Evolutionary conservation across 441 rosid genomes (phyloP).

Genomic region (Cnidoscolus chayamansa): DNA sequence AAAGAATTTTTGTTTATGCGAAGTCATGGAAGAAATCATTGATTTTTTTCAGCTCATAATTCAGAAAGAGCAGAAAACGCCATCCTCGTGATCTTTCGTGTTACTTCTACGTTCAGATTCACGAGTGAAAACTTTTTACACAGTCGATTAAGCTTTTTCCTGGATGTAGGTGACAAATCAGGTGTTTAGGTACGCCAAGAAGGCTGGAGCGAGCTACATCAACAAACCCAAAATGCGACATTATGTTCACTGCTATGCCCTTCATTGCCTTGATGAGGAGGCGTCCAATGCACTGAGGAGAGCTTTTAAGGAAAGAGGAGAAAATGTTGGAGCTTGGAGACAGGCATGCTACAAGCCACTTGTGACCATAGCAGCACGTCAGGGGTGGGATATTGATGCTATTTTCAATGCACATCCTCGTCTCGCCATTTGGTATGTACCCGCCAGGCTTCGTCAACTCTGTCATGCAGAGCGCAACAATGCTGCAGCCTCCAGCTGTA

Average conservation of each 20-base stretch:
- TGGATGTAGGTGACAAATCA: constrained; percentile 77
- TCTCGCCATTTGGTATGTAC: constrained; percentile 88
- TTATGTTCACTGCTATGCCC: constrained; percentile 92
- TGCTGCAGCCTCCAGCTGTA: constrained; percentile 47
- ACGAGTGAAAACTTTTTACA: too few relatives aligned
- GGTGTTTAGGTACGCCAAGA: constrained; percentile 86
- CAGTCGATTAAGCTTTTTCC: neutral
- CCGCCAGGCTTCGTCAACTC: constrained; percentile 94
- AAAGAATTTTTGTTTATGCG: neutral
- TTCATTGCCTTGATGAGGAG: constrained; percentile 84
- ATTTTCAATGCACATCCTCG: constrained; percentile 86
- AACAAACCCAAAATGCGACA: constrained; percentile 99
- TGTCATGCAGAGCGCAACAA: constrained; percentile 71
- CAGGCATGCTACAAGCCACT: constrained; percentile 94
- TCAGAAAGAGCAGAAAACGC: constrained; percentile 6
- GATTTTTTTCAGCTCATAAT: neutral
- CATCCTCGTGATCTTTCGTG: neutral
- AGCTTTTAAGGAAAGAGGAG: constrained; percentile 85
- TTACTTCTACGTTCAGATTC: constrained; percentile 1
- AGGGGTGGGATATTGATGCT: constrained; percentile 92
- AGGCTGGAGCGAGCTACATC: constrained; percentile 87
- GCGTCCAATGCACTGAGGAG: constrained; percentile 69
- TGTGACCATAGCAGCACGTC: constrained; percentile 69
- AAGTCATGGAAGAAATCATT: neutral
- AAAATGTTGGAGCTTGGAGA: constrained; percentile 94